Evolutionary conservation across 2,329 filamentous ascomycete genomes (phyloP), one percentile per base, ranked within the genome.

Genomic region (Fusarium pilosicola): DNA sequence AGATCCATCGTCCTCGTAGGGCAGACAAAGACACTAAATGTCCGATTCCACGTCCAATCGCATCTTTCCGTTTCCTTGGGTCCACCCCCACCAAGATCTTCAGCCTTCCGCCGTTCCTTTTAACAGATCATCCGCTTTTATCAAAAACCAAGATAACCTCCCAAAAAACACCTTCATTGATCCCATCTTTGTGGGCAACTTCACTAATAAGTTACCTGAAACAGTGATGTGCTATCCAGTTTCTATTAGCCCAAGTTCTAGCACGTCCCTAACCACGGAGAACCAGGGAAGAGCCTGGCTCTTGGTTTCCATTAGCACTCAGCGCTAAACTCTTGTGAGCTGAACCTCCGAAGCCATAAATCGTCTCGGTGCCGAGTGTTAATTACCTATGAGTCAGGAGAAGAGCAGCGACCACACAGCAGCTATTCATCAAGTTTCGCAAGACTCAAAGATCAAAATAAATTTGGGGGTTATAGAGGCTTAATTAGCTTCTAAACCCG

Each of bases 271-370:
- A 18, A 26, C 10, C 36, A 36, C 49, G 56, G 38, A 34, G 57
- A 73, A 48, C 62, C 56, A 68, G 66, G 70, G 36, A 68, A 41
- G 22, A 58, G 49, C 49, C 66, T 68, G 66, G 71, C 18, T 58
- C 30, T 28, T 62, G 41, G 56, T 46, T 64, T 49, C 34, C 39
- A 56, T 54, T 60, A 71, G 60, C 22, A 54, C 45, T 45, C 36
- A 63, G 42, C 71, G 64, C 71, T 74, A 74, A 68, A 45, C 71
- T 57, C 44, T 59, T 74, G 63, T 65, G 38, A 61, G 71, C 26
- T 57, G 42, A 45, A 34, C 28, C 32, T 34, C 71, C 71, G 71
- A 74, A 62, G 62, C 62, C 68, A 36, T 52, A 51, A 69, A 55
- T 61, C 49, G 42, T 46, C 49, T 46, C 48, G 51, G 58, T 74